Evolutionary conservation across 805 yeast genomes (phyloP), one percentile per base, ranked within the genome.

Genomic region (Maudiozyma bulderi): DNA sequence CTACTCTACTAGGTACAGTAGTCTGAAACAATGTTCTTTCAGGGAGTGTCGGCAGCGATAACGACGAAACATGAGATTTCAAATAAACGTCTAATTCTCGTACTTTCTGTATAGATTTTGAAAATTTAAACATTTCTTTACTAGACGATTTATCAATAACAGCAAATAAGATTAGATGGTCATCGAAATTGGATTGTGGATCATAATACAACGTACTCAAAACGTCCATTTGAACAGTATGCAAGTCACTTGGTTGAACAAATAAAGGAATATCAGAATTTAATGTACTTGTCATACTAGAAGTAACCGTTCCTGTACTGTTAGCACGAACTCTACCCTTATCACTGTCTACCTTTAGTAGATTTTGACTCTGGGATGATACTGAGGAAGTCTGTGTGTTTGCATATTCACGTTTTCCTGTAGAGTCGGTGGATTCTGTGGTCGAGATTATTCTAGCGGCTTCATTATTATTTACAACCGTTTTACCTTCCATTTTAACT

Each of bases 101-200:
- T n/a, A 91, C 67, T 56, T 82, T 83, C 1, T 76, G 68, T 50
- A 80, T 75, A 1, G 80, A 65, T 58, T 88, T 88, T 40, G 80
- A 71, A 47, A 87, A 79, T 55, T 81, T 74, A 84, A 95, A 90
- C 71, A 86, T 76, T 56, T 82, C 87, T 52, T 80, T 80, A 39
- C 72, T 70, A 2, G 81, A 67, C 28, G 73, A 79, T 34, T 81
- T 74, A 55, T 85, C 91, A 43, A 75, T 68, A 5, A 85, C 79
- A 14, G 83, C 74, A 47, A 90, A 73, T 1, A 84, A 72, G 26
- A 85, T 73, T 31, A 67, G 67, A 14, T 84, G 81, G 40, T 82
- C 88, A 39, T 79, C 84, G 0, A 70, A 55, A 53, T 73, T 73
- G 39, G 72, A 54, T 39, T 64, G 71, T n/a, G 63, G 60, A 3